Percentiles rank a stretch among this genome's conserved stretches.
Evolutionary conservation across 202 grass and related monocot species (phyloP).

Genomic region (Bolboschoenoplectus hybrid): DNA sequence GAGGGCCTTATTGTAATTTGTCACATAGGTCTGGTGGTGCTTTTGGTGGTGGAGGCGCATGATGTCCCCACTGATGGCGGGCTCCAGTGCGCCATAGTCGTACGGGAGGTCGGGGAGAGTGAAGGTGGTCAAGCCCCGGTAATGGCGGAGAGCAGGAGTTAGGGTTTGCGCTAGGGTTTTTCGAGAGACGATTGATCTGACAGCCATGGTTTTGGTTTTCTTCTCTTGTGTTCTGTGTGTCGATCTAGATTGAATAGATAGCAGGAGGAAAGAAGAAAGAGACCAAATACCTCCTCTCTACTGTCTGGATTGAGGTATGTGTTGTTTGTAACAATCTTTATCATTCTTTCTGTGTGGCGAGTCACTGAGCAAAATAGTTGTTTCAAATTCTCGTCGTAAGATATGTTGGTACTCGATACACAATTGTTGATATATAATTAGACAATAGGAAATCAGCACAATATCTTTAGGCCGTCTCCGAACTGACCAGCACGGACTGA

Average conservation of each 20-base stretch:
- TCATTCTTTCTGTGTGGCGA: neutral
- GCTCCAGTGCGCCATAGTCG: conserved; percentile 92
- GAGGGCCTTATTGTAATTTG: conserved; percentile 99
- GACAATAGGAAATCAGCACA: neutral
- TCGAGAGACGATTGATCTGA: conserved; percentile 55
- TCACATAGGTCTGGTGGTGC: conserved; percentile 93
- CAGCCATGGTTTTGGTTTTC: conserved; percentile 51
- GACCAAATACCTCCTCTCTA: neutral
- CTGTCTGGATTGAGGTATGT: neutral
- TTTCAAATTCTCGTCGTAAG: neutral
- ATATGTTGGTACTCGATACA: neutral
- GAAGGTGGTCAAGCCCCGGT: conserved; percentile 56
- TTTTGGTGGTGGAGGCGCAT: conserved; percentile 97
- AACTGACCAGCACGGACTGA: neutral
- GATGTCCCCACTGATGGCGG: conserved; percentile 88
- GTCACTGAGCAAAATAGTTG: neutral
- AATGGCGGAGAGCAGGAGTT: conserved; percentile 18
- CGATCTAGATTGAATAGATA: neutral
- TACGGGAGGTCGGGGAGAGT: conserved; percentile 83
- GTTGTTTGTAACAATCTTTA: neutral
- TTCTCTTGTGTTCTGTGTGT: neutral
- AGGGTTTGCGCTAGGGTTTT: conserved; percentile 52
- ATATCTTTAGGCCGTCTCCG: neutral
- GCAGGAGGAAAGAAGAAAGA: neutral
- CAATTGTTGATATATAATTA: neutral